Evolutionary conservation across 257 asterid genomes (phyloP).

Genomic region (Jacaranda mimosifolia): DNA sequence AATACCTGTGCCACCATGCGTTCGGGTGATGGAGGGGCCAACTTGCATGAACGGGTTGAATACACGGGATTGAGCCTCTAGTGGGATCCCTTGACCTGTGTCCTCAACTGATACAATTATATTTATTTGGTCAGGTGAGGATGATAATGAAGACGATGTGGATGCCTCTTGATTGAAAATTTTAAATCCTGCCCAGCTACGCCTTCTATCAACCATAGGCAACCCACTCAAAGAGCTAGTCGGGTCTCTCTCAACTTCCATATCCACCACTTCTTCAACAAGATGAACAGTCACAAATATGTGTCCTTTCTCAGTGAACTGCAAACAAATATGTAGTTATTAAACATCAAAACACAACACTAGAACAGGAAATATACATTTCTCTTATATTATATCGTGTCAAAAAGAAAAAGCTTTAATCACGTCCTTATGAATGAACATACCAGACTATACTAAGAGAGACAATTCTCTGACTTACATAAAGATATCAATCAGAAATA

Average conservation of each 20-base stretch:
- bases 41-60: slow-evolving; percentile 97
- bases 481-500: too few species aligned
- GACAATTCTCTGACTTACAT: not conserved
- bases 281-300: slow-evolving; percentile 85
- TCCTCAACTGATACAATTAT: slow-evolving; percentile 93
- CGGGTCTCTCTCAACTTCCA: slow-evolving; percentile 48
- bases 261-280: slow-evolving; percentile 69
- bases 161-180: slow-evolving; percentile 62
- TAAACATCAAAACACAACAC: not conserved
- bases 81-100: slow-evolving; percentile 92
- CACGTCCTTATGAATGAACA: too few species aligned
- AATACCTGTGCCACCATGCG: slow-evolving; percentile 95
- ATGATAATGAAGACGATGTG: slow-evolving; percentile 39
- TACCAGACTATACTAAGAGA: not conserved
- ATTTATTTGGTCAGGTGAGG: slow-evolving; percentile 59
- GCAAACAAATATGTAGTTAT: slow-evolving; percentile 37
- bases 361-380: not conserved
- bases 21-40: slow-evolving; percentile 89
- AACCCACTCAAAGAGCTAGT: slow-evolving; percentile 79
- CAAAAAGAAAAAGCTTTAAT: too few species aligned
- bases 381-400: too few species aligned
- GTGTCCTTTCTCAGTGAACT: slow-evolving; percentile 98
- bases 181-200: slow-evolving; percentile 75
- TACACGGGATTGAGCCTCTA: slow-evolving; percentile 77
- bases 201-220: slow-evolving; percentile 72